Conservation (phyloP, 2,329 filamentous ascomycete genomes). For the Tolypocladium cylindrosporum region DNA sequence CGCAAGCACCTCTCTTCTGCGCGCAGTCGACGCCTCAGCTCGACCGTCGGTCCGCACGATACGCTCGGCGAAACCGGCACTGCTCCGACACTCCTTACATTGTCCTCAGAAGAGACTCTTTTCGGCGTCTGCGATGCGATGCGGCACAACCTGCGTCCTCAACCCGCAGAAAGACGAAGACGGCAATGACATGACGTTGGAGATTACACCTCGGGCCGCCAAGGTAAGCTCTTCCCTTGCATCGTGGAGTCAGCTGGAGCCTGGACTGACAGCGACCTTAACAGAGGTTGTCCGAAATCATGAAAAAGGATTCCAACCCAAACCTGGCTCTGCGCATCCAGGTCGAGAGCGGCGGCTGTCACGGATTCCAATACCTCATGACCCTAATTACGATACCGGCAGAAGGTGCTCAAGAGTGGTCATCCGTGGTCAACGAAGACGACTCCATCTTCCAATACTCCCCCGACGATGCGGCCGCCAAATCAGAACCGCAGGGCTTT, state of each 20-base stretch:
- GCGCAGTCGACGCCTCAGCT: neutral
- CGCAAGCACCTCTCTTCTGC: conserved; percentile 6
- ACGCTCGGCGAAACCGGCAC: neutral
- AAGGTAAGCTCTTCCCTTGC: conserved; percentile 40
- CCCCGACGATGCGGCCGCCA: conserved; percentile 30
- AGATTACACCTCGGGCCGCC: conserved; percentile 75
- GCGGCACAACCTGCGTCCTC: conserved; percentile 39
- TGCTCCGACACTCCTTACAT: neutral
- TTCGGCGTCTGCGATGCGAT: conserved; percentile 21
- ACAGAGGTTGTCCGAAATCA: conserved; percentile 68
- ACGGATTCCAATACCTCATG: conserved; percentile 98
- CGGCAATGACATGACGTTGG: conserved; percentile 72
- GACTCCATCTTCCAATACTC: conserved; percentile 79
- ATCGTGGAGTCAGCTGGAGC: neutral
- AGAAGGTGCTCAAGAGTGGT: conserved; percentile 20
- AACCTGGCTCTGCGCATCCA: conserved; percentile 80
- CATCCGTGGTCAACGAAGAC: conserved; percentile 49
- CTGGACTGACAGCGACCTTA: neutral
- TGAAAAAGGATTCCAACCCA: conserved; percentile 61
- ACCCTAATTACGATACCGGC: conserved; percentile 58
- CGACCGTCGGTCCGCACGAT: neutral
- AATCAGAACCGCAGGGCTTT: conserved; percentile 17
- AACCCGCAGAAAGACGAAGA: conserved; percentile 77
- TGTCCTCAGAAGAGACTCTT: conserved; percentile 19
- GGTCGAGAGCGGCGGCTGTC: conserved; percentile 89